Conservation (phyloP, 148 eudicot species). For the Rhododendron henanense region DNA sequence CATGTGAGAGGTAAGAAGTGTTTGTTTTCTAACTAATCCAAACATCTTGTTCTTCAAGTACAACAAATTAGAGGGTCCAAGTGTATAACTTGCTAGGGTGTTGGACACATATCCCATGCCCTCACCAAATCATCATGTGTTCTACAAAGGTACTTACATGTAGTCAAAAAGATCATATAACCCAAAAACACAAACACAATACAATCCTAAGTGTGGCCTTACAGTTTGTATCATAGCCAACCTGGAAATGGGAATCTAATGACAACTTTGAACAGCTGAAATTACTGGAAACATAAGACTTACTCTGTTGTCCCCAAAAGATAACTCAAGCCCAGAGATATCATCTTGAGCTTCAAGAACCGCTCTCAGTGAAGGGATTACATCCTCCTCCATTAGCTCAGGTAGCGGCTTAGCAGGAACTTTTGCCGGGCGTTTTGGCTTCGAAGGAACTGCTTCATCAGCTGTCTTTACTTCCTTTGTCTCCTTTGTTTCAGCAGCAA, state of each 20-base stretch:
- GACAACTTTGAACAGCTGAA: background rate
- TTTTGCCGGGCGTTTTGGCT: constrained; percentile 68
- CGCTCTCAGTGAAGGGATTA: constrained; percentile 58
- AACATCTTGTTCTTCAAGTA: background rate
- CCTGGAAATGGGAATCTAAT: background rate
- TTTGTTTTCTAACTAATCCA: background rate
- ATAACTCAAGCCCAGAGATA: constrained; percentile 60
- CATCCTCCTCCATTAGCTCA: constrained; percentile 82
- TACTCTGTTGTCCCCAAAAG: constrained; percentile 56
- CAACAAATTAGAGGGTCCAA: background rate
- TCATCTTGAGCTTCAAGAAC: constrained; percentile 69
- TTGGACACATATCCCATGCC: background rate
- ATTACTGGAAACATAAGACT: constrained; percentile 8
- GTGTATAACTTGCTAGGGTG: background rate
- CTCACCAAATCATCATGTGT: background rate
- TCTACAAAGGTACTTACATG: background rate
- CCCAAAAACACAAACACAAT: background rate
- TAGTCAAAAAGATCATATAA: background rate
- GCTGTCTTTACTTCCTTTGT: constrained; percentile 32
- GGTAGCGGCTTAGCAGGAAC: constrained; percentile 49
- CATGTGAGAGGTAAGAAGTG: background rate
- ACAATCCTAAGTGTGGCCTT: too few relatives aligned
- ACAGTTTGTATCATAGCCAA: background rate
- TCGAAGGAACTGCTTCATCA: constrained; percentile 42
- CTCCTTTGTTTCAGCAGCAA: constrained; percentile 50